phyloP scores from a whole-genome alignment of 305 asterid species.

The Petunia hybrid region DNA sequence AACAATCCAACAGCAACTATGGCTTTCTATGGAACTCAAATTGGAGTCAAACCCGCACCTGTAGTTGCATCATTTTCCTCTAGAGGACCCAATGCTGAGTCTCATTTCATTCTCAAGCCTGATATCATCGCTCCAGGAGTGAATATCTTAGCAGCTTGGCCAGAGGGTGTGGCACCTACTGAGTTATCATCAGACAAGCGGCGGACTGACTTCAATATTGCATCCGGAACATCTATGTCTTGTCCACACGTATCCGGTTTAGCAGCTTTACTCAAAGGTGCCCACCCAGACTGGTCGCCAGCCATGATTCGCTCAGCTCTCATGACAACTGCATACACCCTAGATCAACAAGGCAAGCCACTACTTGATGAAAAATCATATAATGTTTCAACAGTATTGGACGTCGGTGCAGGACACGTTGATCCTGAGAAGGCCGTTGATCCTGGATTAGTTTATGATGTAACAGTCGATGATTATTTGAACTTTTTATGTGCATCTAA shows the following conservation, averaged over 20 bases:
- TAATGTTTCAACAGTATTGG: constrained; percentile 56
- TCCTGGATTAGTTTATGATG: constrained; percentile 81
- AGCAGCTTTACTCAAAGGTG: constrained; percentile 80
- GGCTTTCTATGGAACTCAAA: constrained; percentile 63
- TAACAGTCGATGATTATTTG: constrained; percentile 52
- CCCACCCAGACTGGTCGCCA: constrained; percentile 92
- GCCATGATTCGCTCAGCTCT: constrained; percentile 85
- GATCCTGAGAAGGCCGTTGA: constrained; percentile 71
- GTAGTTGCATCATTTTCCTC: constrained; percentile 86
- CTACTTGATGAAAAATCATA: constrained; percentile 66
- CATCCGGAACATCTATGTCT: constrained; percentile 91
- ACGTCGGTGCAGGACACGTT: constrained; percentile 81
- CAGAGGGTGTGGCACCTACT: constrained; percentile 61
- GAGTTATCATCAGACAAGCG: constrained; percentile 63
- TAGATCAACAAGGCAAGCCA: constrained; percentile 50
- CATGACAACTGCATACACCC: constrained; percentile 78
- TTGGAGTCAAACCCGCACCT: constrained; percentile 79
- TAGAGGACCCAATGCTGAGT: constrained; percentile 71
- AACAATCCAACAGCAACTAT: constrained; percentile 65
- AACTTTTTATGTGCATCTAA: constrained; percentile 71
- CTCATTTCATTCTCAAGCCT: constrained; percentile 63
- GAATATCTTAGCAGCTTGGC: constrained; percentile 90
- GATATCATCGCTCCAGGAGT: constrained; percentile 92
- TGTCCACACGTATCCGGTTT: constrained; percentile 91
- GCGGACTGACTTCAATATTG: constrained; percentile 65